A percentile compares a stretch with the other conserved stretches of the same genome.
Conservation (phyloP, 1,284 basidiomycete species). For the Anthracocystis panici-leucophaei region DNA sequence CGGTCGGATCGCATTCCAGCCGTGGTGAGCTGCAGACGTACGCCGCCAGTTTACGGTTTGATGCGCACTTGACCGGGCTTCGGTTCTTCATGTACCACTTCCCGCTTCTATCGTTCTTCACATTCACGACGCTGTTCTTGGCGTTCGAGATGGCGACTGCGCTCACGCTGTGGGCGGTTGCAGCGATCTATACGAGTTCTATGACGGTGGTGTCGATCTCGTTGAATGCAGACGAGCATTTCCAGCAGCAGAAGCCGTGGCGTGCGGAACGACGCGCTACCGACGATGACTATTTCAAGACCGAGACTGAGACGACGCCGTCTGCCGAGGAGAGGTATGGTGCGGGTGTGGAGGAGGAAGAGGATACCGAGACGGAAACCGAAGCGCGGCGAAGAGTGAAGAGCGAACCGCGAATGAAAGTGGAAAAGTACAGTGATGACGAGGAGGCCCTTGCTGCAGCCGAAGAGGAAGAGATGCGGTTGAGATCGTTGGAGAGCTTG, state of each 20-base stretch:
- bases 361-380: conserved; percentile 45
- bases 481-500: conserved; percentile 49
- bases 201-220: conserved; percentile 24
- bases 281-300: conserved; percentile 11
- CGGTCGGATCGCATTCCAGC: conserved; percentile 48
- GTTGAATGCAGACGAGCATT: conserved; percentile 43
- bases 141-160: conserved; percentile 63
- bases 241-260: conserved; percentile 22
- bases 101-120: conserved; percentile 58
- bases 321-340: conserved; percentile 18
- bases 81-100: conserved; percentile 67
- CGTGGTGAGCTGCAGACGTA: conserved; percentile 64
- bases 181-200: conserved; percentile 57
- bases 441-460: not conserved
- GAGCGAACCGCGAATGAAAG: conserved; percentile 36
- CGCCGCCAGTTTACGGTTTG: conserved; percentile 59
- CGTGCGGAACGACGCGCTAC: not conserved
- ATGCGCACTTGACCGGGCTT: conserved; percentile 64
- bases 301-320: conserved; percentile 16
- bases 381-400: conserved; percentile 22
- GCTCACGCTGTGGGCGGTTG: conserved; percentile 60
- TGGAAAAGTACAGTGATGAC: conserved; percentile 26
- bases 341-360: conserved; percentile 15
- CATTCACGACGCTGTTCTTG: conserved; percentile 63
- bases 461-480: conserved; percentile 22